Base-by-base conservation (phyloP, 108 stramenopile genomes). In the Cylindrotheca fusiformis region DNA sequence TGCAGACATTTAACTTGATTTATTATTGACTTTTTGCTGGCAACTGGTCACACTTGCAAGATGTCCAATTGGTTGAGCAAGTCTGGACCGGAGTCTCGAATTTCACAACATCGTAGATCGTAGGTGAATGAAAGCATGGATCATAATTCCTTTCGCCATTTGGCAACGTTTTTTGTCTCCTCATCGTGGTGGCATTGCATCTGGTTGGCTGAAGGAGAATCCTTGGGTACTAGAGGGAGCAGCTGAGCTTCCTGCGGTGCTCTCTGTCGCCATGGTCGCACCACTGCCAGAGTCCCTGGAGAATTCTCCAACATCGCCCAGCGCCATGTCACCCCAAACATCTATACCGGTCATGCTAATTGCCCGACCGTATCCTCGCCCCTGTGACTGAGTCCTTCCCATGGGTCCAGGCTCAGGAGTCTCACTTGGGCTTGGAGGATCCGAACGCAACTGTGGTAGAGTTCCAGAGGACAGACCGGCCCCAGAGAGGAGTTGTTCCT, bases 161-260 rank as follows among this genome's bases (percentile, higher is more conserved):
- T n/a, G n/a, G n/a, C n/a, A n/a, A n/a, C n/a, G n/a, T n/a, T n/a
- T n/a, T n/a, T n/a, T n/a, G n/a, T n/a, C 55, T 30, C 14, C 44
- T 72, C 71, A 92, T 69, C 91, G 76, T 50, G 94, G 94, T 23
- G 94, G 94, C 90, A 95, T 91, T 0, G 72, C 72, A 47, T 90
- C 90, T n/a, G 94, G 94, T 52, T 87, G 86, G 47, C 76, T 84
- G 63, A 95, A 95, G 6, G 86, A 82, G 60, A 91, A 95, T 25
- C 83, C 88, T 62, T 75, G 28, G 63, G 33, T 30, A 12, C 55
- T 65, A 33, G 66, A 52, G 18, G 57, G n/a, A n/a, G 25, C 30
- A 1, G 58, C 44, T 2, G 48, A n/a, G 8, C n/a, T 18, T 51
- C 52, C 60, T 29, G 63, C 26, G n/a, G 28, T 29, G 25, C 48